Evolutionary conservation across 1,284 basidiomycete genomes (phyloP).

Genomic region (Sporisorium graminicola): DNA sequence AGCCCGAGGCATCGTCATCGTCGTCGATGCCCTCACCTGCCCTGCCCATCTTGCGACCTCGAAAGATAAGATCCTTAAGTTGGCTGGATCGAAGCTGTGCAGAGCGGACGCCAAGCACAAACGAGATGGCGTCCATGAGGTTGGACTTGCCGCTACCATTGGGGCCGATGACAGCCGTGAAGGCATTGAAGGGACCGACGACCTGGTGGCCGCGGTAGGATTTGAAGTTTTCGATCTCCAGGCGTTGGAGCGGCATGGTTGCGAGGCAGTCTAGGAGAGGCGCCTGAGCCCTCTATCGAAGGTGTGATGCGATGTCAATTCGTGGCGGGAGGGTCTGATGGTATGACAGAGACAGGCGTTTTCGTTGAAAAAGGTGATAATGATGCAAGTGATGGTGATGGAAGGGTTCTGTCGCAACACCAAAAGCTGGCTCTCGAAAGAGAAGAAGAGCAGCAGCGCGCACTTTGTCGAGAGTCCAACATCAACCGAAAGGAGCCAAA

Average conservation of each 20-base stretch:
- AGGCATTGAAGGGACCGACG: slow-evolving; percentile 90
- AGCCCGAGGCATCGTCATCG: slow-evolving; percentile 55
- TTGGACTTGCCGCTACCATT: slow-evolving; percentile 99
- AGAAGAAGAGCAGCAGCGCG: background rate
- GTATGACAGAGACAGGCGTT: background rate
- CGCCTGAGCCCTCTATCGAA: slow-evolving; percentile 29
- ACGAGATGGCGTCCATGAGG: slow-evolving; percentile 99
- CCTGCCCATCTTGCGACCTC: slow-evolving; percentile 78
- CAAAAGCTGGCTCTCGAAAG: too few species aligned
- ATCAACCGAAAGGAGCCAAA: background rate
- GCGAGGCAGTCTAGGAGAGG: slow-evolving; percentile 22
- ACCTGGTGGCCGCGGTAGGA: slow-evolving; percentile 84
- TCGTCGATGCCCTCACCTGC: slow-evolving; percentile 70
- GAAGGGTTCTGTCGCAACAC: background rate
- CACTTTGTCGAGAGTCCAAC: background rate
- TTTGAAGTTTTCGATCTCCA: slow-evolving; percentile 70
- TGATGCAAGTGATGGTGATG: background rate
- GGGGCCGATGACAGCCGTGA: slow-evolving; percentile 93
- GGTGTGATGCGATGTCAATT: background rate
- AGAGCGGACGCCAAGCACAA: slow-evolving; percentile 95
- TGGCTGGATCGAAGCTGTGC: slow-evolving; percentile 92
- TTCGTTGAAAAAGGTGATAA: background rate
- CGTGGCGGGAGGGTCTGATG: background rate
- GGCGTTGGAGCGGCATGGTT: slow-evolving; percentile 64
- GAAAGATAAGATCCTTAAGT: slow-evolving; percentile 93